phyloP scores from a whole-genome alignment of 306 rosid species.

The Hippophae rhamnoides region DNA sequence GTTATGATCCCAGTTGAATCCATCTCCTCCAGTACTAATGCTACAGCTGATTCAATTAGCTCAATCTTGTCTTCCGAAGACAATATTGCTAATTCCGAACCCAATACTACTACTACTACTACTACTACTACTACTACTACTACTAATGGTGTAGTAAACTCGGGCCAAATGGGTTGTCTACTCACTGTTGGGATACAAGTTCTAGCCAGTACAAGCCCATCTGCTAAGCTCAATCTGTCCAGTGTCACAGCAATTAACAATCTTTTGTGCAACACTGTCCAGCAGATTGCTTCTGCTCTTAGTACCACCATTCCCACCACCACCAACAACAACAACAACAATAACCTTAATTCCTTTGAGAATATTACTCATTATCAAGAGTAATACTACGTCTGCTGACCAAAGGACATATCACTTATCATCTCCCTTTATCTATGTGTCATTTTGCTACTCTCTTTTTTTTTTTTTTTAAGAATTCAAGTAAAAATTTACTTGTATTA shows the following conservation, averaged over 20 bases:
- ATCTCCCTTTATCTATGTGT: too few relatives aligned
- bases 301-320: not conserved
- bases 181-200: slow-evolving; percentile 76
- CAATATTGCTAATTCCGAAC: not conserved
- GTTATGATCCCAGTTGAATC: slow-evolving; percentile 46
- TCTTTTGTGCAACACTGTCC: slow-evolving; percentile 72
- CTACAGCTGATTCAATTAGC: too few relatives aligned
- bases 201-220: slow-evolving; percentile 68
- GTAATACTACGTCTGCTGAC: too few relatives aligned
- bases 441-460: too few relatives aligned
- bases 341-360: too few relatives aligned
- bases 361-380: too few relatives aligned
- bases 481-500: too few relatives aligned
- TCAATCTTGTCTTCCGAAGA: slow-evolving; percentile 18
- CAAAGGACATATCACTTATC: too few relatives aligned
- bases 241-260: slow-evolving; percentile 71
- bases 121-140: slow-evolving; percentile 17
- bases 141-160: slow-evolving; percentile 3
- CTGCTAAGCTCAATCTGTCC: slow-evolving; percentile 67
- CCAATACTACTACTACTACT: not conserved
- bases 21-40: not conserved
- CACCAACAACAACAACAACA: not conserved
- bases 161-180: slow-evolving; percentile 32
- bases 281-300: slow-evolving; percentile 60
- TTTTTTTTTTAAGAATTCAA: too few relatives aligned